phyloP scores from a whole-genome alignment of 805 yeast species.

The Wickerhamiella lipophila region DNA sequence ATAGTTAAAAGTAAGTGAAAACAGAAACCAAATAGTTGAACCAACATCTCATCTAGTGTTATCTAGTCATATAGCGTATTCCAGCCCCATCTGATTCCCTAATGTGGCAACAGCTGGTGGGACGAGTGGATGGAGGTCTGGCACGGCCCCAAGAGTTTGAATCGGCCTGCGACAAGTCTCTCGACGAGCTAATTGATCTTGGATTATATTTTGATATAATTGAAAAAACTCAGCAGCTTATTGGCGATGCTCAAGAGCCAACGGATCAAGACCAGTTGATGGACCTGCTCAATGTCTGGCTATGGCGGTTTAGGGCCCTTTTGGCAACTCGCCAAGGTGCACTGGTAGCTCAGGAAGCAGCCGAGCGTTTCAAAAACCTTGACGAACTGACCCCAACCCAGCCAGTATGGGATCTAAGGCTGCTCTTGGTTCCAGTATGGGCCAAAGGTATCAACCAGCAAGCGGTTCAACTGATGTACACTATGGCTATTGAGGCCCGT shows the following conservation, averaged over 20 bases:
- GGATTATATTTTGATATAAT: conserved; percentile 24
- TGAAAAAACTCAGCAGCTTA: conserved; percentile 16
- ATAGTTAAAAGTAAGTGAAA: too few relatives aligned
- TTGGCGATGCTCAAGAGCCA: conserved; percentile 15
- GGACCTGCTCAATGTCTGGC: conserved; percentile 24
- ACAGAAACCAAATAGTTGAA: too few relatives aligned
- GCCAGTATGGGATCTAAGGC: conserved; percentile 28
- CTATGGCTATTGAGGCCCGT: conserved; percentile 28
- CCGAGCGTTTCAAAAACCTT: conserved; percentile 23
- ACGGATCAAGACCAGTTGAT: conserved; percentile 8
- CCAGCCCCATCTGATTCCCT: neutral
- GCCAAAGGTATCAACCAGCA: conserved; percentile 28
- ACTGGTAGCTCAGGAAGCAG: conserved; percentile 27
- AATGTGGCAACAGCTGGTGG: conserved; percentile 10
- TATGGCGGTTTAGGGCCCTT: conserved; percentile 22
- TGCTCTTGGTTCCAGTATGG: conserved; percentile 25
- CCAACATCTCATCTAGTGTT: too few relatives aligned
- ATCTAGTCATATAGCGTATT: too few relatives aligned
- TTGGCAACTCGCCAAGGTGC: conserved; percentile 22
- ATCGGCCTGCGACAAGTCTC: conserved; percentile 2
- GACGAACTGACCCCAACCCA: conserved; percentile 18
- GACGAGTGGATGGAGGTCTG: neutral
- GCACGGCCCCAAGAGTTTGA: conserved; percentile 5
- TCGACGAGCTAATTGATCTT: conserved; percentile 17
- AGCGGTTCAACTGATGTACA: conserved; percentile 26